These are phyloP conservation scores for Fusarium euwallaceae DNA, from an alignment of 2,329 filamentous ascomycete genomes.

Conservation along the genomic window DNA sequence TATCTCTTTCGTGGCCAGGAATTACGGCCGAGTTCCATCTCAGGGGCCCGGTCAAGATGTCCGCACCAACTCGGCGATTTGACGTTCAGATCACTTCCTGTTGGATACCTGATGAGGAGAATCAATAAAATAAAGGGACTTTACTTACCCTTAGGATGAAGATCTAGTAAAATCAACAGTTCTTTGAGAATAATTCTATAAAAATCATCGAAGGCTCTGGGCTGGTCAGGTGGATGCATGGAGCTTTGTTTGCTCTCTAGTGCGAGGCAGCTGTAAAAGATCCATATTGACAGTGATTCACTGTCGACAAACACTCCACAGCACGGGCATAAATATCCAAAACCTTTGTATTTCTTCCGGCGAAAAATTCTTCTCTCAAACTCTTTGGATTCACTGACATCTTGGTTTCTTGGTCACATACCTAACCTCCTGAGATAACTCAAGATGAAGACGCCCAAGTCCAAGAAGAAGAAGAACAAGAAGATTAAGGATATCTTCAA, in stretches of 20 bases:
- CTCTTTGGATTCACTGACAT: background rate
- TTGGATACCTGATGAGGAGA: background rate
- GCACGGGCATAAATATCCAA: background rate
- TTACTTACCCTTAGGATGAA: background rate
- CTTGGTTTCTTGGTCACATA: background rate
- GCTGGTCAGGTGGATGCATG: background rate
- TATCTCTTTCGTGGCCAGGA: background rate
- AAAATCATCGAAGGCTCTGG: background rate
- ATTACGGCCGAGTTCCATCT: background rate
- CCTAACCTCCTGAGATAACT: background rate
- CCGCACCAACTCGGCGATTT: background rate
- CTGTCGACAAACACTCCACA: background rate
- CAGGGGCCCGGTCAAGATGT: background rate
- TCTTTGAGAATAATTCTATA: background rate
- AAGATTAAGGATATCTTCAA: background rate
- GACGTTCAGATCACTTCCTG: background rate
- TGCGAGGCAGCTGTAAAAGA: background rate
- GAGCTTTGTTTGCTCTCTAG: background rate
- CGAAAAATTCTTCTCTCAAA: background rate
- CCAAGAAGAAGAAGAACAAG: slow-evolving; percentile 6
- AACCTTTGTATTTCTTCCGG: background rate
- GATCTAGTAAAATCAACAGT: background rate
- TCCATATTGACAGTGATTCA: background rate
- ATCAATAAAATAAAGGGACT: background rate
- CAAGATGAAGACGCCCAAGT: slow-evolving; percentile 3